Conservation (phyloP, 129 eudicot species). For the Rutidosis leptorrhynchoides region DNA sequence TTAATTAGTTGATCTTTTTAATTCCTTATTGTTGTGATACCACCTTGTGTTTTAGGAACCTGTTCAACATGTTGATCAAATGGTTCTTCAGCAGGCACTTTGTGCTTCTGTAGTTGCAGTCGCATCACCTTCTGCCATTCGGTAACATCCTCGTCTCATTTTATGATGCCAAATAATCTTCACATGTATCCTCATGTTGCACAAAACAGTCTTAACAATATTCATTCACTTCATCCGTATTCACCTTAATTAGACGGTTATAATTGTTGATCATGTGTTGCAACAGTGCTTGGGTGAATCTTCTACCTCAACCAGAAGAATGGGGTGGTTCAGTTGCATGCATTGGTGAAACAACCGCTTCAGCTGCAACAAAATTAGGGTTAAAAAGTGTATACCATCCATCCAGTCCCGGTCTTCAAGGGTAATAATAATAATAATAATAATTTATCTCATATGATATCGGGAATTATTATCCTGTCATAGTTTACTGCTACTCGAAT, state of each 20-base stretch:
- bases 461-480: not conserved
- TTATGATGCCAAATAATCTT: constrained; percentile 11
- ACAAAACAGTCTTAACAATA: constrained; percentile 10
- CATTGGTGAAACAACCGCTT: constrained; percentile 94
- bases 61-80: constrained; percentile 60
- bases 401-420: constrained; percentile 70
- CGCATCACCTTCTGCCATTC: constrained; percentile 95
- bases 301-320: constrained; percentile 45
- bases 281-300: constrained; percentile 74
- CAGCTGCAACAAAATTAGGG: constrained; percentile 70
- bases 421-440: too few relatives aligned
- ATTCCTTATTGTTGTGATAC: constrained; percentile 4
- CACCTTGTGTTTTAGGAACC: constrained; percentile 47
- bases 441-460: not conserved
- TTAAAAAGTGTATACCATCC: constrained; percentile 70
- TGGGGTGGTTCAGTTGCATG: constrained; percentile 80
- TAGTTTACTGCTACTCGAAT: constrained; percentile 1
- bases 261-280: not conserved
- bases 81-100: constrained; percentile 59
- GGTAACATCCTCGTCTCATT: constrained; percentile 42
- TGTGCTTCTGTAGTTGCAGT: constrained; percentile 81
- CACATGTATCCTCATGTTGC: not conserved
- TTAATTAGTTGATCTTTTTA: not conserved
- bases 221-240: not conserved
- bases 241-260: constrained; percentile 2